Conservation (phyloP, 371 early-diverging fungal genomes). For the Mortierella sp. region DNA sequence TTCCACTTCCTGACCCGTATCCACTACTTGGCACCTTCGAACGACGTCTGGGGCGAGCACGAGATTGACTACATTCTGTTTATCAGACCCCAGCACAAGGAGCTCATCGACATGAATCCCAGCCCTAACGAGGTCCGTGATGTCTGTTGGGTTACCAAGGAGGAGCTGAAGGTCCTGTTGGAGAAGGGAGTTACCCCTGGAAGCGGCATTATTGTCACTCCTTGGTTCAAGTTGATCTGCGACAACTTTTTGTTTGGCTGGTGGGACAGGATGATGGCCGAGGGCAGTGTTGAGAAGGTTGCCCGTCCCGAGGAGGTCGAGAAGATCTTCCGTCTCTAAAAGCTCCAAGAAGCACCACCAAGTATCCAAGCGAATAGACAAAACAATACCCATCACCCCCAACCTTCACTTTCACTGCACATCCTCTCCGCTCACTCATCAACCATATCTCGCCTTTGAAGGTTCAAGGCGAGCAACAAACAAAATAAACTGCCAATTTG, state of each 20-base stretch:
- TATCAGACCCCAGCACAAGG: conserved; percentile 71
- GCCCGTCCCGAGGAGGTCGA: conserved; percentile 73
- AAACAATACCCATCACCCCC: not conserved
- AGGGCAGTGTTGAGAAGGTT: conserved; percentile 69
- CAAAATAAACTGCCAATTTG: not conserved
- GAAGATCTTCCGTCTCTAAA: conserved; percentile 80
- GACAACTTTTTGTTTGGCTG: conserved; percentile 92
- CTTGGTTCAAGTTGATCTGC: conserved; percentile 96
- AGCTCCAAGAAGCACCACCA: not conserved
- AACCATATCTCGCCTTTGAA: too few species aligned
- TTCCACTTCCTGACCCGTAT: conserved; percentile 93
- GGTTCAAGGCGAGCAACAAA: too few species aligned
- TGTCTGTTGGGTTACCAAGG: conserved; percentile 79
- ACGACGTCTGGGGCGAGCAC: conserved; percentile 96
- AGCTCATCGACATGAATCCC: conserved; percentile 67
- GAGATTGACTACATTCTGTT: conserved; percentile 93
- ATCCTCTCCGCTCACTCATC: too few species aligned
- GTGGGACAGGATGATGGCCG: conserved; percentile 85
- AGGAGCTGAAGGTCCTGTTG: conserved; percentile 82
- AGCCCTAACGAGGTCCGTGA: conserved; percentile 90
- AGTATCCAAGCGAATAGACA: not conserved
- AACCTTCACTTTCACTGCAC: not conserved
- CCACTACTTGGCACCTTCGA: conserved; percentile 94
- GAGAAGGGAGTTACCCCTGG: conserved; percentile 64
- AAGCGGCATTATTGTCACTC: conserved; percentile 79